Percentiles rank a stretch among this genome's conserved stretches.
Evolutionary conservation across 352 stramenopile species (phyloP).

Genomic region (Globisporangium middletonii): DNA sequence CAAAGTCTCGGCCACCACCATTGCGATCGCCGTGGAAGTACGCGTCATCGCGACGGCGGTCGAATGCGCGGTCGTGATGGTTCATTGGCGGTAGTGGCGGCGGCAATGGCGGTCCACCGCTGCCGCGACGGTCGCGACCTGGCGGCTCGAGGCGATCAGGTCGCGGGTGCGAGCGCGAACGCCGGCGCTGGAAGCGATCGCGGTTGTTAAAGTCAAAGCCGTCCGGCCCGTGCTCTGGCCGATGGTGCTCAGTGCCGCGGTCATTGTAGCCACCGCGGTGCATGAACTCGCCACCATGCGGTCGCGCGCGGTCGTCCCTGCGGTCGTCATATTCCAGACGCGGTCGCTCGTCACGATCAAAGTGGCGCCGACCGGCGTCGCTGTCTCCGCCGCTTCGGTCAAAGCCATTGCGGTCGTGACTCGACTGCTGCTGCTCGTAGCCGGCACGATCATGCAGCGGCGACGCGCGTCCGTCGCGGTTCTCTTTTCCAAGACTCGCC

Average conservation of each 20-base stretch:
- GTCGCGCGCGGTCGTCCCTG: background rate
- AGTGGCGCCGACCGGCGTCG: background rate
- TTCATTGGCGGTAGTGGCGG: too few relatives aligned
- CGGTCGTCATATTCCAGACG: background rate
- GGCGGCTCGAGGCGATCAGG: background rate
- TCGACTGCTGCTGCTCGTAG: background rate
- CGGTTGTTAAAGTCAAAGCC: background rate
- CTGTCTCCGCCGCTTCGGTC: background rate
- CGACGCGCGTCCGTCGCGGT: background rate
- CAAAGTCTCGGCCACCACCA: background rate
- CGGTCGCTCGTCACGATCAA: background rate
- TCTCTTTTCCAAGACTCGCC: slow-evolving; percentile 3
- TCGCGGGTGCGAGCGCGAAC: background rate
- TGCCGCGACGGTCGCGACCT: background rate
- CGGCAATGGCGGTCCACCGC: too few relatives aligned
- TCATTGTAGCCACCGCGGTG: background rate
- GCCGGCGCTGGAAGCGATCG: background rate
- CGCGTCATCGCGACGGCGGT: slow-evolving; percentile 2
- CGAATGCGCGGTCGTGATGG: background rate
- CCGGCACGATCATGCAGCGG: background rate
- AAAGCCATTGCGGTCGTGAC: background rate
- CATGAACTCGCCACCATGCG: background rate
- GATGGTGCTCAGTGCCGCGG: too few relatives aligned
- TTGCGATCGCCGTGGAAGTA: background rate
- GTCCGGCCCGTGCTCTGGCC: too few relatives aligned